Conservation (phyloP, 768 basidiomycete species). For the Tylopilus vinaceipallidus region DNA sequence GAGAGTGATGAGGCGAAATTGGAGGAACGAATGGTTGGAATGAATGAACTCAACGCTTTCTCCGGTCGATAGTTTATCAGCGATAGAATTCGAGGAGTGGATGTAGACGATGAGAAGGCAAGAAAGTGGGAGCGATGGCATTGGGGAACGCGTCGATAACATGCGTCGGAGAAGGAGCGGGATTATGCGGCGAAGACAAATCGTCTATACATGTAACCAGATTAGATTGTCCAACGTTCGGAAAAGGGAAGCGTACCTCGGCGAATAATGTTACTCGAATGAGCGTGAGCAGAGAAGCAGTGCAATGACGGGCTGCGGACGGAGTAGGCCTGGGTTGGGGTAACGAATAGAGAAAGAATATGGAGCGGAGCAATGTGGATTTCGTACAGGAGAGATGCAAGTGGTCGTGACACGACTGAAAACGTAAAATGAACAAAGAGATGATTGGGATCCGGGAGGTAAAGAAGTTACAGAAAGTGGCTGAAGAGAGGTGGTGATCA, state of each 20-base stretch:
- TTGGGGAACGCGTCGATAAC: neutral
- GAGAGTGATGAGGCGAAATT: neutral
- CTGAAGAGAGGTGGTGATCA: slow-evolving; percentile 5
- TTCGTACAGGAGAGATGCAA: slow-evolving; percentile 1
- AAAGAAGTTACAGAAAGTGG: neutral
- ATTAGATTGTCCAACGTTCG: neutral
- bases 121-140: slow-evolving; percentile 4
- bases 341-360: neutral
- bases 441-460: slow-evolving; percentile 1
- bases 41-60: neutral
- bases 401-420: neutral
- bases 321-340: neutral
- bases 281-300: slow-evolving; percentile 1
- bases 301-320: slow-evolving; percentile 2
- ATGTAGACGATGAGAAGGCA: neutral
- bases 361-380: neutral
- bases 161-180: slow-evolving; percentile 10
- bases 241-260: slow-evolving; percentile 12
- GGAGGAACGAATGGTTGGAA: neutral
- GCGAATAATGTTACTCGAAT: slow-evolving; percentile 10
- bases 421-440: slow-evolving; percentile 8
- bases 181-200: neutral
- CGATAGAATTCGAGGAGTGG: neutral
- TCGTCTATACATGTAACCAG: slow-evolving; percentile 3
- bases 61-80: neutral